Evolutionary conservation across 2,329 filamentous ascomycete species (phyloP).

Genomic region (Epichloe aotearoae): DNA sequence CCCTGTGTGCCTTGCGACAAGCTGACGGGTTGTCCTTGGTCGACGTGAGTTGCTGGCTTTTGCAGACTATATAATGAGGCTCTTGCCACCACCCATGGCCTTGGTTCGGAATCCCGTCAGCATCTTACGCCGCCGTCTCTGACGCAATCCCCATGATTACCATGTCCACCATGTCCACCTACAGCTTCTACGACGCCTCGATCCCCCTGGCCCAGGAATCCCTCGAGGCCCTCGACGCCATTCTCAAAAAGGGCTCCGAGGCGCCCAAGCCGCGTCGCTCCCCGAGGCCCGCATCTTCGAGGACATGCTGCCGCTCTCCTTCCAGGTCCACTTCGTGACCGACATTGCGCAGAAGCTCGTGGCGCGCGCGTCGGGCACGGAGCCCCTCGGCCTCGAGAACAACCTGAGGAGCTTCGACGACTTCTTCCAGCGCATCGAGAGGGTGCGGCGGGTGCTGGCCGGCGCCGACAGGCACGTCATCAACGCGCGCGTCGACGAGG

Average conservation of each 20-base stretch:
- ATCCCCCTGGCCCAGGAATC: constrained; percentile 18
- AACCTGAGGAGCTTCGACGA: constrained; percentile 22
- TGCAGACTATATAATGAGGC: too few species aligned
- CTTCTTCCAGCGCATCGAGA: constrained; percentile 20
- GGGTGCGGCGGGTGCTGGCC: constrained; percentile 17
- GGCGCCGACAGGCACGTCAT: constrained; percentile 21
- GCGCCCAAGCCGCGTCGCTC: constrained; percentile 20
- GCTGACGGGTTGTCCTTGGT: too few species aligned
- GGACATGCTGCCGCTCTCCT: constrained; percentile 30
- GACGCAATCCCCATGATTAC: constrained; percentile 12
- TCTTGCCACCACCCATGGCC: too few species aligned
- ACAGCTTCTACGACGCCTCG: constrained; percentile 28
- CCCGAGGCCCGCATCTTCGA: constrained; percentile 19
- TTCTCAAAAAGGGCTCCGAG: constrained; percentile 25
- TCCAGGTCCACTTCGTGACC: constrained; percentile 25
- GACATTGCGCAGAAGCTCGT: constrained; percentile 19
- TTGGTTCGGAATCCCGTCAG: too few species aligned
- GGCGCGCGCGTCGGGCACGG: constrained; percentile 19
- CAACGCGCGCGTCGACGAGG: constrained; percentile 17
- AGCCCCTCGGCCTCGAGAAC: constrained; percentile 15
- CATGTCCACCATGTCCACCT: constrained; percentile 18
- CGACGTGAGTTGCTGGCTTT: too few species aligned
- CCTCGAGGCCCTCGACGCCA: constrained; percentile 18
- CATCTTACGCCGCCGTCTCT: background rate
- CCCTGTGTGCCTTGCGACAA: too few species aligned